Conservation (phyloP, 2,329 filamentous ascomycete genomes). For the Penicillium sp. region DNA sequence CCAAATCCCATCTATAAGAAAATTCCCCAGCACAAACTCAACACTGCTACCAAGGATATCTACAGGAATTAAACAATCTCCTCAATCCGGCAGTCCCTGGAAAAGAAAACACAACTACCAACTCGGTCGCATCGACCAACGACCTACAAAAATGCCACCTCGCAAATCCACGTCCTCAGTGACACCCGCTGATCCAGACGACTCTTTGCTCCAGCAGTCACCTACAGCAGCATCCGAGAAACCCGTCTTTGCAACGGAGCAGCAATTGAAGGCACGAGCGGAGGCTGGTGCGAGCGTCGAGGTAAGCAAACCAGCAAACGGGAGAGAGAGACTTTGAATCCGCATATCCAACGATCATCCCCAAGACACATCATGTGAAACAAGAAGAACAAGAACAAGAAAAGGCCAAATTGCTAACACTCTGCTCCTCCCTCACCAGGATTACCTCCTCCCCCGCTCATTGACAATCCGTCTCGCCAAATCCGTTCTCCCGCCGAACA, state of each 20-base stretch:
- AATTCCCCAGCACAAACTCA: background rate
- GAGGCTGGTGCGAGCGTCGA: conserved; percentile 41
- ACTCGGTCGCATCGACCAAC: background rate
- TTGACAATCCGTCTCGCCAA: conserved; percentile 61
- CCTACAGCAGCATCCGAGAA: conserved; percentile 22
- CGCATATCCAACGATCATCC: background rate
- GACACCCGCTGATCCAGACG: conserved; percentile 23
- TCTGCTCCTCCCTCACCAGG: conserved; percentile 37
- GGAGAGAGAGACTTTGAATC: background rate
- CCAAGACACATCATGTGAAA: background rate
- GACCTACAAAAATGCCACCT: conserved; percentile 28
- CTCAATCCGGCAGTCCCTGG: conserved; percentile 1
- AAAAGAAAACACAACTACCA: background rate
- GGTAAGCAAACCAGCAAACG: conserved; percentile 24
- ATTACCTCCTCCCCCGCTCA: conserved; percentile 60
- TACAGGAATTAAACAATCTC: background rate
- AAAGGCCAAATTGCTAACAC: background rate
- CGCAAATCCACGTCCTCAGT: conserved; percentile 38
- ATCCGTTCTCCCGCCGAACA: conserved; percentile 61
- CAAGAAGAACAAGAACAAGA: background rate
- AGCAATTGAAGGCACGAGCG: conserved; percentile 39
- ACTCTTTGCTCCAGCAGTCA: conserved; percentile 17
- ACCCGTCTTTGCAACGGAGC: conserved; percentile 36
- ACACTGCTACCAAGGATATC: background rate
- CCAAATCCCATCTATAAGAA: too few species aligned